phyloP scores from a whole-genome alignment of 2,329 filamentous ascomycete species.

The Aspergillus vadensis region DNA sequence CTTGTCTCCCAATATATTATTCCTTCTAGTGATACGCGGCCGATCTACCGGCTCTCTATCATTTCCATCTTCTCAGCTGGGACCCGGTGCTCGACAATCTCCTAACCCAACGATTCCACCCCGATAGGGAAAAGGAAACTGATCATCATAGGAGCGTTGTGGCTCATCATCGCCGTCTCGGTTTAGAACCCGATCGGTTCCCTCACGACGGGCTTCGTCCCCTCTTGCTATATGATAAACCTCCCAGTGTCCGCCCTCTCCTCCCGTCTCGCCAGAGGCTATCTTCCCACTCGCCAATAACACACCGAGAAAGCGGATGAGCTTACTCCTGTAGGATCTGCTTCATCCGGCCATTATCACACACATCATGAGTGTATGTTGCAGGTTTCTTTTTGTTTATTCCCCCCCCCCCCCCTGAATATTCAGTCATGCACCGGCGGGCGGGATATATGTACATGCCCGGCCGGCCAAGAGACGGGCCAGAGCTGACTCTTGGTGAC shows the following conservation, averaged over 20 bases:
- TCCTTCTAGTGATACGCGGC: background rate
- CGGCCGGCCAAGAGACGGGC: background rate
- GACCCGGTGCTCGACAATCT: background rate
- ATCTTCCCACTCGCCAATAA: background rate
- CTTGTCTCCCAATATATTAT: constrained; percentile 2
- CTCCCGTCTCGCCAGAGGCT: background rate
- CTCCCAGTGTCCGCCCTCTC: background rate
- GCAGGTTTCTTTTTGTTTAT: background rate
- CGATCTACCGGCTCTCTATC: background rate
- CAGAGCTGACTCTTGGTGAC: constrained; percentile 2
- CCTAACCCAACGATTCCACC: background rate
- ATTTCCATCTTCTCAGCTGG: background rate
- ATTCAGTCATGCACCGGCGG: background rate
- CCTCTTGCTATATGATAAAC: constrained; percentile 1
- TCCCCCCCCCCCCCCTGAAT: background rate
- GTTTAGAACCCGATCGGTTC: background rate
- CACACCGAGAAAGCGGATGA: background rate
- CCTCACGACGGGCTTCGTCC: background rate
- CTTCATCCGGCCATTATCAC: background rate
- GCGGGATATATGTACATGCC: background rate
- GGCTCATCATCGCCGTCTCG: background rate
- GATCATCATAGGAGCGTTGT: background rate
- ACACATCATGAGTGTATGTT: constrained; percentile 23
- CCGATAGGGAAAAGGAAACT: background rate
- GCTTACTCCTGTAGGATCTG: background rate